These are phyloP conservation scores for Phyllostachys edulis DNA, from an alignment of 176 grass and related monocot genomes.

Conservation along the genomic window DNA sequence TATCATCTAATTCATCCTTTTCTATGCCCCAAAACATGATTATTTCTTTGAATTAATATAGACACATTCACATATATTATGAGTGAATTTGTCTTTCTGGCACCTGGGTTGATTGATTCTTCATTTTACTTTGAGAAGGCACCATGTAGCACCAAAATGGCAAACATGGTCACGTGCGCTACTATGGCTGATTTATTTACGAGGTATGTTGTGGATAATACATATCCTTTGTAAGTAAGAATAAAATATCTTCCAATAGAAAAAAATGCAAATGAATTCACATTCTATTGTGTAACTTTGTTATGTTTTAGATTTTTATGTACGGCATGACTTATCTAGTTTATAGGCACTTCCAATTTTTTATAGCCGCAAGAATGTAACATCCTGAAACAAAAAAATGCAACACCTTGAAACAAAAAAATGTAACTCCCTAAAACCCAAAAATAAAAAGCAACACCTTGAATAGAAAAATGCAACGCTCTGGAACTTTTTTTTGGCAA, in stretches of 20 bases:
- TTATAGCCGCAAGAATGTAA: too few relatives aligned
- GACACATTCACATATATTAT: not conserved
- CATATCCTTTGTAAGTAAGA: not conserved
- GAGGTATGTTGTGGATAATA: slow-evolving; percentile 2
- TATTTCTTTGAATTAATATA: not conserved
- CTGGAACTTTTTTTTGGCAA: too few relatives aligned
- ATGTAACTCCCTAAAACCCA: too few relatives aligned
- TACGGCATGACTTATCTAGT: too few relatives aligned
- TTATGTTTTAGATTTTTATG: too few relatives aligned
- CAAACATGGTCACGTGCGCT: slow-evolving; percentile 7
- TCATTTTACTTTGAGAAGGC: not conserved
- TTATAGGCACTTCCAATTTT: too few relatives aligned
- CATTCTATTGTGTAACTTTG: too few relatives aligned
- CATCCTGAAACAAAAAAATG: too few relatives aligned
- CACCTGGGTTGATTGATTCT: not conserved
- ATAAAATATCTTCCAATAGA: not conserved
- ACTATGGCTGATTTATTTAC: slow-evolving; percentile 13
- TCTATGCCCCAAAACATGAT: not conserved
- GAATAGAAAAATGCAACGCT: too few relatives aligned
- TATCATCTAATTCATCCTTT: not conserved
- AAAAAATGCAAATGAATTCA: not conserved
- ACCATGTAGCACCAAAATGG: slow-evolving; percentile 16
- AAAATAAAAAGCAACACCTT: too few relatives aligned
- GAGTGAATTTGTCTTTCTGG: not conserved
- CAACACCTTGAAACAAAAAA: too few relatives aligned